Evolutionary conservation across 257 asterid species (phyloP), one percentile per base, ranked within the genome.

Genomic region (Scutellaria baicalensis): DNA sequence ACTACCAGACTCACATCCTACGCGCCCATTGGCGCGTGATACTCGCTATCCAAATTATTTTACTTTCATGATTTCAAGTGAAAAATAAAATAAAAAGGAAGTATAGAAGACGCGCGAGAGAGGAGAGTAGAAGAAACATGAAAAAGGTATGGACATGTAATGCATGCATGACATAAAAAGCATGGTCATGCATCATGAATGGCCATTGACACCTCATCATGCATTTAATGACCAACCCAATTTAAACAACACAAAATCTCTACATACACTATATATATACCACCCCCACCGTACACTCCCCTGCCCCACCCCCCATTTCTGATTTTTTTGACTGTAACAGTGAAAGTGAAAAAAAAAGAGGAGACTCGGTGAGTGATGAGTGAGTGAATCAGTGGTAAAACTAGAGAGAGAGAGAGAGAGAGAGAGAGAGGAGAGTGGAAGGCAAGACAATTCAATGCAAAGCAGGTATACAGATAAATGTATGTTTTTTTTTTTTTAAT

Each of bases 151-250:
- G 39, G 38, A 14, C 47, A 71, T 10, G 70, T 20, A 63, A 27
- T 62, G 43, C 65, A 61, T 68, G 43, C 71, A 64, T 76, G 82
- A 75, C 59, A 76, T 72, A 33, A 49, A 13, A 23, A 9, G 20
- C 33, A 31, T 13, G 68, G 36, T 68, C 79, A 79, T 80, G 70
- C 54, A 2, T 48, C 70, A 77, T 57, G 70, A 5, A 74, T 72
- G 75, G 42, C 18, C 72, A 77, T 70, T 14, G 79, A 77, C 89
- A 78, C 79, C 87, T 80, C n/a, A n/a, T n/a, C n/a, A n/a, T 80
- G 56, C 76, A 74, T 48, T 80, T 27, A 47, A 73, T 21, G 68
- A 27, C 51, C 35, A 42, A 50, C 48, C 71, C 60, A 8, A 54
- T 17, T 16, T 45, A 70, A 8, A 48, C 63, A 6, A 21, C 8